Conservation (phyloP, 139 green algal genomes). For the Picochlorum sp. region DNA sequence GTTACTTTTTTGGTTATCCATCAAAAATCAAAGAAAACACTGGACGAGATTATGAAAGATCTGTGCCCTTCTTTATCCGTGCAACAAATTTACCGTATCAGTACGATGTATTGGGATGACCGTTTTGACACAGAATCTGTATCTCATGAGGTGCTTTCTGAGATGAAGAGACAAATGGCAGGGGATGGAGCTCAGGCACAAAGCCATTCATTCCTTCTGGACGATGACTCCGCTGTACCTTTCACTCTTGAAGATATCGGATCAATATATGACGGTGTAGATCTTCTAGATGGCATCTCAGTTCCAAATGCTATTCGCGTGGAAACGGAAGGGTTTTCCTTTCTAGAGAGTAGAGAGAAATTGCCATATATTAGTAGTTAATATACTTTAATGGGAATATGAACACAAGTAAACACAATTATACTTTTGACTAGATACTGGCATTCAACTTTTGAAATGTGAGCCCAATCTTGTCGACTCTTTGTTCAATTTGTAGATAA, state of each 20-base stretch:
- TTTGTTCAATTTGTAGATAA: too few relatives aligned
- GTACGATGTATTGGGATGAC: slow-evolving; percentile 98
- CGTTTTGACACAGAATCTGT: slow-evolving; percentile 97
- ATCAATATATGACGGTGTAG: slow-evolving; percentile 41
- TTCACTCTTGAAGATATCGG: slow-evolving; percentile 68
- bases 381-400: too few relatives aligned
- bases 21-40: slow-evolving; percentile 92
- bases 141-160: slow-evolving; percentile 57
- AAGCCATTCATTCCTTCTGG: slow-evolving; percentile 92
- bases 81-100: slow-evolving; percentile 98
- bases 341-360: too few relatives aligned
- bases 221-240: slow-evolving; percentile 89
- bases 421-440: too few relatives aligned
- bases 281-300: slow-evolving; percentile 16
- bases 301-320: slow-evolving; percentile 12
- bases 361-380: too few relatives aligned
- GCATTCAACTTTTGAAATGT: too few relatives aligned
- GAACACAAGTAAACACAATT: too few relatives aligned
- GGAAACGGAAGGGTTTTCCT: too few relatives aligned
- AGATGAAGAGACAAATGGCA: slow-evolving; percentile 87
- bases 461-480: too few relatives aligned
- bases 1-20: slow-evolving; percentile 95
- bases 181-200: slow-evolving; percentile 49
- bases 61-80: slow-evolving; percentile 87
- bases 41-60: slow-evolving; percentile 93